Base-by-base conservation (phyloP, 371 early-diverging fungal species). In the Rhizopus delemar region DNA sequence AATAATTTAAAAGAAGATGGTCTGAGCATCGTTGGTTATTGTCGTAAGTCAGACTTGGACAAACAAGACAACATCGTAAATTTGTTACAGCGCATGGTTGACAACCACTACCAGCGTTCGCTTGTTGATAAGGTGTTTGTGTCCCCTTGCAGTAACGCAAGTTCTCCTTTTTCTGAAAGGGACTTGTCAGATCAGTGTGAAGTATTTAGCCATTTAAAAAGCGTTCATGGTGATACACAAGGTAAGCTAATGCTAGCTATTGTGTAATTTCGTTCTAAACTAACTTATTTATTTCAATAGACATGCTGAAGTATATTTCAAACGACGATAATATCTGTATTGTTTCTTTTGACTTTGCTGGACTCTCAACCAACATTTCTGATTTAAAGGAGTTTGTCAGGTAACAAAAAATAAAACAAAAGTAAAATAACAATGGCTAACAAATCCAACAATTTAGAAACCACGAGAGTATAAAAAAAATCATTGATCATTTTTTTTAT, bases 321-420 rank as follows among this genome's bases (percentile, higher is more conserved):
- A 53, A 53, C 41, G 41, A 41, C 41, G 41, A 28, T 48, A 57
- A 59, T 59, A 52, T 51, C 15, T 59, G 52, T 51, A 41, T 59
- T 51, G 59, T 59, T 41, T 49, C 52, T 59, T 33, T 59, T 6
- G 59, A 59, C 43, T 51, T 59, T 33, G 59, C 59, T 16, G 59
- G 52, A 45, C 52, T 45, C 41, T 51, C 59, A 59, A 59, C 52
- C 59, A 51, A 59, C 51, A 13, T 59, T 51, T 41, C 50, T 59
- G 59, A 52, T 51, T 51, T 52, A 41, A 39, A 59, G 51, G 50
- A 49, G 38, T 59, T 52, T 59, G 59, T 45, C 59, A 52, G 59
- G 52, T 59, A 59, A 51, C 56, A 56, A 56, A 56, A 46, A 56
- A 56, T 56, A 56, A 48, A 56, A 56, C 35, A 56, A 48, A 56